Conservation (phyloP, 2,329 filamentous ascomycete genomes). For the Pezicula carpinea region DNA sequence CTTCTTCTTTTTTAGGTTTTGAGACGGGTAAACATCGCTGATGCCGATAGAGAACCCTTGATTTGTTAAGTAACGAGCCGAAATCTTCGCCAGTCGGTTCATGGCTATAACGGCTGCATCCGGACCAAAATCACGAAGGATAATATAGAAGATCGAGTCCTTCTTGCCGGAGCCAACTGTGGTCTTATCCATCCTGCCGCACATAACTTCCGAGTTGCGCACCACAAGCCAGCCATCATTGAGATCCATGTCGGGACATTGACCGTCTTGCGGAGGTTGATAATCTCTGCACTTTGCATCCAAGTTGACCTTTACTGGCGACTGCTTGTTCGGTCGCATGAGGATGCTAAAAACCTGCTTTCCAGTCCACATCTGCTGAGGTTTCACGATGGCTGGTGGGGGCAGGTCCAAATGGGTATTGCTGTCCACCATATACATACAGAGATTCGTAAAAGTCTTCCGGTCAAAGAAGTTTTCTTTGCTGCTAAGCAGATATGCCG, state of each 20-base stretch:
- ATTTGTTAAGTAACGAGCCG: slow-evolving; percentile 81
- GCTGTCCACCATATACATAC: slow-evolving; percentile 88
- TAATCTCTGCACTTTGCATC: slow-evolving; percentile 90
- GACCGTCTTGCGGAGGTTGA: slow-evolving; percentile 48
- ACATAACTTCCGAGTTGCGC: slow-evolving; percentile 96
- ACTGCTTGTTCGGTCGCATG: slow-evolving; percentile 83
- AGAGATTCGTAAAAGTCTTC: slow-evolving; percentile 82
- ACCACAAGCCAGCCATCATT: slow-evolving; percentile 91
- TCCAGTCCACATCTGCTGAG: slow-evolving; percentile 86
- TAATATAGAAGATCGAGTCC: slow-evolving; percentile 94
- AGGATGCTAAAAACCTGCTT: slow-evolving; percentile 94
- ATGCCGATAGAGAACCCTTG: slow-evolving; percentile 96
- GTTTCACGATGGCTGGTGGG: slow-evolving; percentile 80
- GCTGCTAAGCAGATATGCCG: slow-evolving; percentile 82
- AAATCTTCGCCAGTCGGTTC: slow-evolving; percentile 89
- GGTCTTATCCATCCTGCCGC: slow-evolving; percentile 94
- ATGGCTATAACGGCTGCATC: slow-evolving; percentile 85
- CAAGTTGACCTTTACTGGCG: slow-evolving; percentile 79
- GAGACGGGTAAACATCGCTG: slow-evolving; percentile 84
- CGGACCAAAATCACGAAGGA: slow-evolving; percentile 90
- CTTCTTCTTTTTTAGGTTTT: slow-evolving; percentile 67
- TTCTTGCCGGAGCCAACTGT: slow-evolving; percentile 98
- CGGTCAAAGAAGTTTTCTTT: slow-evolving; percentile 93
- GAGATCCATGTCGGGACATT: slow-evolving; percentile 67
- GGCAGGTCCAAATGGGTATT: slow-evolving; percentile 77